A percentile compares a stretch with the other conserved stretches of the same genome.
These are phyloP conservation scores for Blastobotrys ciferrii DNA, from an alignment of 1,139 yeast species.

Conservation along the genomic window DNA sequence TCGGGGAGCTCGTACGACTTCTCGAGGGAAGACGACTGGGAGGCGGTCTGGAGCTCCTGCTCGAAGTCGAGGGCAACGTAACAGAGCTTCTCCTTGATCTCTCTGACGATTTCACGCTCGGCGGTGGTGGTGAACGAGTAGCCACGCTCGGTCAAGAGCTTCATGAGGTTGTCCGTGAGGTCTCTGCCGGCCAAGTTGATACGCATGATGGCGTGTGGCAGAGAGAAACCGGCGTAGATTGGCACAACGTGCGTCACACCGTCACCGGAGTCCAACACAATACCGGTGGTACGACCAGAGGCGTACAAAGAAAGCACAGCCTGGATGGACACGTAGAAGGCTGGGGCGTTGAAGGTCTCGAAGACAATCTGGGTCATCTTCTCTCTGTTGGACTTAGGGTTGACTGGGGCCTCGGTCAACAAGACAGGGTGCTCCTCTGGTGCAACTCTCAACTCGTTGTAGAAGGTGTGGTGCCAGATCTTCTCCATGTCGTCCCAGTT, in stretches of 20 bases:
- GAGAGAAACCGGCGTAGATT: conserved; percentile 98
- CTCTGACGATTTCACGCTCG: conserved; percentile 99
- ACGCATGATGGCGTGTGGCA: conserved; percentile 98
- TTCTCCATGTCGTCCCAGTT: conserved; percentile 99
- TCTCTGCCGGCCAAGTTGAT: conserved; percentile 99
- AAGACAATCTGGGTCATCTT: conserved; percentile 99
- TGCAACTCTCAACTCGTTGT: conserved; percentile 97
- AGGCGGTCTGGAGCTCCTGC: conserved; percentile 98
- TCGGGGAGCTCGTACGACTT: conserved; percentile 99
- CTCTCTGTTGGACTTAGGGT: conserved; percentile 99
- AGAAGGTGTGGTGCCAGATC: conserved; percentile 98
- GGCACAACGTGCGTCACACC: conserved; percentile 99
- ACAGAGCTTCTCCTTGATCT: conserved; percentile 98
- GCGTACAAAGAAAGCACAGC: conserved; percentile 98
- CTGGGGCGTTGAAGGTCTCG: conserved; percentile 99
- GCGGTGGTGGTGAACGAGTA: conserved; percentile 98
- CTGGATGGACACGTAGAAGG: conserved; percentile 97
- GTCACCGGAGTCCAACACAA: conserved; percentile 98
- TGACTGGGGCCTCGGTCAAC: conserved; percentile 98
- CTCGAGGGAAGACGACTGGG: conserved; percentile 97
- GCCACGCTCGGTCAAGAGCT: conserved; percentile 98
- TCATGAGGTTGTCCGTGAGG: conserved; percentile 97
- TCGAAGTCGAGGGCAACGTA: conserved; percentile 95
- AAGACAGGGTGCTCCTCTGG: conserved; percentile 99
- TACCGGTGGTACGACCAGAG: conserved; percentile 99